A percentile compares a stretch with the other conserved stretches of the same genome.
These are phyloP conservation scores for Cordyceps javanica DNA, from an alignment of 2,329 filamentous ascomycete species.

Conservation along the genomic window DNA sequence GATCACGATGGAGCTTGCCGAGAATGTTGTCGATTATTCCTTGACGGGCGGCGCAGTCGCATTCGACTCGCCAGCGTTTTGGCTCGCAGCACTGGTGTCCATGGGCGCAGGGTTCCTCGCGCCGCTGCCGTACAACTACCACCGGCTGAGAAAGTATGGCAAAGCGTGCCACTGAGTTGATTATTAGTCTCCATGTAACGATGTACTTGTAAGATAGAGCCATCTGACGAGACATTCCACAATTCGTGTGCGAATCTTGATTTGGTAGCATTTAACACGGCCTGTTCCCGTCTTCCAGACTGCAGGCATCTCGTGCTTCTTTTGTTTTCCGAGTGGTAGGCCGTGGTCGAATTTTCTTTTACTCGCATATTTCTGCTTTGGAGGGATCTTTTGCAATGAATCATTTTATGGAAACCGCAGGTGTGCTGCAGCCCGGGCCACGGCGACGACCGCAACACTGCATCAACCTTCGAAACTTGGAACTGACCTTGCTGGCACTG, in stretches of 20 bases:
- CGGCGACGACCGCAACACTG: not conserved
- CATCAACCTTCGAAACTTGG: not conserved
- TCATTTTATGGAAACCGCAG: not conserved
- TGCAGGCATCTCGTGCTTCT: not conserved
- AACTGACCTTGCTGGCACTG: not conserved
- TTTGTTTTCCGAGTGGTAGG: not conserved
- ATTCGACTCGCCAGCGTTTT: slow-evolving; percentile 42
- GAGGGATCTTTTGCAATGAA: not conserved
- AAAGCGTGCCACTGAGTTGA: slow-evolving; percentile 38
- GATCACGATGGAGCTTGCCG: slow-evolving; percentile 50
- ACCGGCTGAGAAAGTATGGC: slow-evolving; percentile 41
- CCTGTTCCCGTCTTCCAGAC: not conserved
- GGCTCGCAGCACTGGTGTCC: slow-evolving; percentile 41
- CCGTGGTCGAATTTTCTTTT: too few relatives aligned
- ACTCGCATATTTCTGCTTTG: not conserved
- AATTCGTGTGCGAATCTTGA: not conserved
- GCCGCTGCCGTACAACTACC: slow-evolving; percentile 49
- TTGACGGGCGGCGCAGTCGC: slow-evolving; percentile 45
- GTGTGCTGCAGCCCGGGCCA: not conserved
- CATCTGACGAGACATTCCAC: not conserved
- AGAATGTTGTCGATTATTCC: slow-evolving; percentile 50
- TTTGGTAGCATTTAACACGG: not conserved
- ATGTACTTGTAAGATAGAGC: not conserved
- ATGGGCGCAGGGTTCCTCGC: slow-evolving; percentile 40
- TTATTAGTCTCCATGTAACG: not conserved